Conservation (phyloP, 176 grass and related monocot genomes). For the Saccharum officinarum region DNA sequence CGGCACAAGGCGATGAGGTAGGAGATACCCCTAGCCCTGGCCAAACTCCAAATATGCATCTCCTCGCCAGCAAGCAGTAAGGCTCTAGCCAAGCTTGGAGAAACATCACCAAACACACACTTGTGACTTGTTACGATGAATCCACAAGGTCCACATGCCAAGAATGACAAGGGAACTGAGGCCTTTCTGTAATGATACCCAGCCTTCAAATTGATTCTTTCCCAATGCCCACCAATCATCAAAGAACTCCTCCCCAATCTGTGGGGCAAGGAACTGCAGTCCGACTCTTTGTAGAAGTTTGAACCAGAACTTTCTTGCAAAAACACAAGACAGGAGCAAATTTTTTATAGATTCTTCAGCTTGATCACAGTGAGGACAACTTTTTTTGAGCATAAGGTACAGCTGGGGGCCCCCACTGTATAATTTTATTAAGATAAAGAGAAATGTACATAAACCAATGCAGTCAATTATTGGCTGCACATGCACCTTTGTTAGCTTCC, state of each 20-base stretch:
- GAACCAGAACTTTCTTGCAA: background rate
- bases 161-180: background rate
- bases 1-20: background rate
- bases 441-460: too few species aligned
- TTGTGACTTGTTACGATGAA: background rate
- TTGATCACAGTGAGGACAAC: background rate
- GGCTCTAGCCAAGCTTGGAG: background rate
- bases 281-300: background rate
- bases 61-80: background rate
- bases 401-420: too few species aligned
- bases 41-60: background rate
- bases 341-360: background rate
- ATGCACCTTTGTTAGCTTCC: too few species aligned
- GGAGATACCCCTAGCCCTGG: background rate
- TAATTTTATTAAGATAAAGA: too few species aligned
- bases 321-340: background rate
- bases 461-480: too few species aligned
- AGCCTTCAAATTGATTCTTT: background rate
- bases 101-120: background rate
- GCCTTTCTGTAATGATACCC: background rate
- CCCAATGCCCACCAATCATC: background rate
- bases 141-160: background rate
- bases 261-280: background rate
- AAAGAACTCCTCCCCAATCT: background rate
- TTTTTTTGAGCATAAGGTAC: too few species aligned